A percentile compares a stretch with the other conserved stretches of the same genome.
Conservation (phyloP, 176 grass and related monocot genomes). For the Zea luxurians region DNA sequence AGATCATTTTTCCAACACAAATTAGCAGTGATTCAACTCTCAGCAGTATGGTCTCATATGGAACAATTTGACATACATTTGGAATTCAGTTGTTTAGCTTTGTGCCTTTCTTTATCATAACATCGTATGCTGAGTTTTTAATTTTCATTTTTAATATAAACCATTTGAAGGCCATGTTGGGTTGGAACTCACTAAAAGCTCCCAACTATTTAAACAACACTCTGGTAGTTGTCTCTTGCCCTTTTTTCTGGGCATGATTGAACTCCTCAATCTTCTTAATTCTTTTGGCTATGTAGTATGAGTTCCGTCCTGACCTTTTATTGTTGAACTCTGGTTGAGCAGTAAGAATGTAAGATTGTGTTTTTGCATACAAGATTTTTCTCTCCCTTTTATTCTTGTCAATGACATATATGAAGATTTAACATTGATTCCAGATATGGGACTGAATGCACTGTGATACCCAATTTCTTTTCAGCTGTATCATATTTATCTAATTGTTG, state of each 20-base stretch:
- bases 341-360: neutral
- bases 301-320: neutral
- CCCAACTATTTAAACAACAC: neutral
- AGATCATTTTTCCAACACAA: neutral
- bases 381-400: neutral
- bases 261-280: slow-evolving; percentile 25
- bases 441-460: neutral
- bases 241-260: neutral
- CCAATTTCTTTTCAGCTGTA: slow-evolving; percentile 3
- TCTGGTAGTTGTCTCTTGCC: neutral
- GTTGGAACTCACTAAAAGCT: neutral
- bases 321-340: slow-evolving; percentile 1
- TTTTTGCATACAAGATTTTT: neutral
- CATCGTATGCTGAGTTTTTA: neutral
- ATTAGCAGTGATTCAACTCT: neutral
- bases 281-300: slow-evolving; percentile 11
- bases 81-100: neutral
- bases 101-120: neutral
- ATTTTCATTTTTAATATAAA: neutral
- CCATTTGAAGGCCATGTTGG: no score
- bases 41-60: neutral
- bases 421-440: neutral
- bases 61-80: neutral
- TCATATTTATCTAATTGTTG: neutral
- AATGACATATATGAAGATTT: slow-evolving; percentile 10